Evolutionary conservation across 306 rosid species (phyloP), one percentile per base, ranked within the genome.

Genomic region (Vigna nakashimae): DNA sequence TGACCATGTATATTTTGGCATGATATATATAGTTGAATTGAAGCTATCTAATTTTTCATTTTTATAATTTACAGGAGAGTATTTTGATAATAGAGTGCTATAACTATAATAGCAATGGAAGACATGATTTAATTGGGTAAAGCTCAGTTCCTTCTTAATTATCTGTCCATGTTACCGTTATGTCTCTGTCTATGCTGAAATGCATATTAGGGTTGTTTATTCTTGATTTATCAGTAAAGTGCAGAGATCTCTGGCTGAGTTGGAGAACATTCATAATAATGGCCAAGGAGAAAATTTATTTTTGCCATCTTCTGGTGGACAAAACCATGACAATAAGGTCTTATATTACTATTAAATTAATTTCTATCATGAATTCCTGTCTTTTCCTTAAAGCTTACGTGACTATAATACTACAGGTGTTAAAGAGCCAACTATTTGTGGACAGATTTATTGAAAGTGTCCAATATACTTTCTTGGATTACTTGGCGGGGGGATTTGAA

Each of bases 101-200:
- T 82, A 91, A 91, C 87, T 96, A 87, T 80, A 92, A 96, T 82
- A 86, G 81, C 92, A 92, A 85, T 79, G 99, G 99, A 32, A 96
- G 89, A 56, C 99, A 96, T 83, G 99, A 96, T 86, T 86, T 91
- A 86, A 82, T 96, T 74, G 99, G 99, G 99, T 93, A 92, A 87
- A 59, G 56, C 52, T n/a, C 58, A 26, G 71, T 73, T 75, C 15
- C 83, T 53, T 60, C 65, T 74, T 69, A 78, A 16, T 71, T 74
- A 65, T 52, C 79, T 8, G 28, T 32, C 40, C 18, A 42, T 49
- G 38, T 71, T 65, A 59, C 45, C 81, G 64, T 28, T 67, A 28
- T 64, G 59, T 62, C 4, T 40, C 51, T 76, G 46, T 75, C 36
- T 42, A 59, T 43, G 79, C 65, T 79, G 76, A 72, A 72, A 76